A percentile compares a stretch with the other conserved stretches of the same genome.
Evolutionary conservation across 305 asterid genomes (phyloP).

Genomic region (Ilex paraguariensis): DNA sequence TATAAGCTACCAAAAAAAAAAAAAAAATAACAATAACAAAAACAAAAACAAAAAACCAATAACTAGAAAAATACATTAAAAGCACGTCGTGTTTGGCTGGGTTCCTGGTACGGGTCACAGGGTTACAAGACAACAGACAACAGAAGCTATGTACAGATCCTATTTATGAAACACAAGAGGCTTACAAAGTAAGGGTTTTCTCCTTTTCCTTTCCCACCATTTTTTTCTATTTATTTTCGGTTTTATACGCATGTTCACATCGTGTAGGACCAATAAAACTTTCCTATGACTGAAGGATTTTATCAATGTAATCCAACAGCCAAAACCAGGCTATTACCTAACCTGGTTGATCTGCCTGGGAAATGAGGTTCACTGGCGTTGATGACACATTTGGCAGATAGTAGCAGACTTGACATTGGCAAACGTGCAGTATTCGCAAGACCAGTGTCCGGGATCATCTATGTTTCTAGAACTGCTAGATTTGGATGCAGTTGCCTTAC

Average conservation of each 20-base stretch:
- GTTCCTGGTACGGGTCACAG: too few relatives aligned
- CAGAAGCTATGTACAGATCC: not conserved
- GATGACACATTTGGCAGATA: conserved; percentile 75
- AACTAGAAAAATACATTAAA: too few relatives aligned
- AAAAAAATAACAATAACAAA: too few relatives aligned
- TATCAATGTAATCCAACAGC: not conserved
- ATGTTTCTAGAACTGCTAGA: conserved; percentile 52
- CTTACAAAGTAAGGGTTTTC: not conserved
- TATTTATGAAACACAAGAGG: not conserved
- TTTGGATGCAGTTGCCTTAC: conserved; percentile 51
- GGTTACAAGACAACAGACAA: too few relatives aligned
- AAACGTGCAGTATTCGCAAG: conserved; percentile 70
- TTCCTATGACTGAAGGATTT: not conserved
- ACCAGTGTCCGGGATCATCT: conserved; percentile 69
- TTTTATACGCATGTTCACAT: too few relatives aligned
- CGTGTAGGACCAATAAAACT: not conserved
- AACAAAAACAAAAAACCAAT: too few relatives aligned
- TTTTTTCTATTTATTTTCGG: too few relatives aligned
- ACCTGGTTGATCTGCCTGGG: too few relatives aligned
- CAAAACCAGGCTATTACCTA: not conserved
- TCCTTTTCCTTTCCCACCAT: not conserved
- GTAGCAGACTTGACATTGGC: conserved; percentile 50
- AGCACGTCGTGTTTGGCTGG: too few relatives aligned
- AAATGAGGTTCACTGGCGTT: conserved; percentile 32
- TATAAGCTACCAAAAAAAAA: too few relatives aligned